phyloP scores from a whole-genome alignment of 352 stramenopile genomes.

The Discostella stelligera region DNA sequence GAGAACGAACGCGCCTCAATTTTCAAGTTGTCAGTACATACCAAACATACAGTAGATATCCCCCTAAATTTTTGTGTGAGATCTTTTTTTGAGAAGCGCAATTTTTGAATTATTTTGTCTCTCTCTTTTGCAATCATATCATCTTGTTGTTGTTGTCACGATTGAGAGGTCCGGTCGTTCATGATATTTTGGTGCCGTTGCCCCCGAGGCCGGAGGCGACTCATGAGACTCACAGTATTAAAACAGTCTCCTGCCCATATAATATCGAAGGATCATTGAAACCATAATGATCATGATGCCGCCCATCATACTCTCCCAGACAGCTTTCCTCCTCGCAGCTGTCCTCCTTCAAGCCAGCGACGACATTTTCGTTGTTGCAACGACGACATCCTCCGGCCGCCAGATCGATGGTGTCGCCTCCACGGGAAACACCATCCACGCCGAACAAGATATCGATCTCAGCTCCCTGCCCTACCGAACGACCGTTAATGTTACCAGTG shows the following conservation, averaged over 20 bases:
- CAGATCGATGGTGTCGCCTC: conserved; percentile 10
- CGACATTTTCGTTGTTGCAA: neutral
- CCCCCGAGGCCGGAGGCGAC: too few relatives aligned
- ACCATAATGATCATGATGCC: too few relatives aligned
- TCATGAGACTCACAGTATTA: too few relatives aligned
- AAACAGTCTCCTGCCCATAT: neutral
- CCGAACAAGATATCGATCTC: conserved; percentile 15
- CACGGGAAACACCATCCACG: conserved; percentile 11
- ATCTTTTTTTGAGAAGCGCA: neutral
- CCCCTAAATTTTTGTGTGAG: too few relatives aligned
- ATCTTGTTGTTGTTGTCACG: too few relatives aligned
- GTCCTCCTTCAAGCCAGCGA: conserved; percentile 3
- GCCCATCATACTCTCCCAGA: neutral
- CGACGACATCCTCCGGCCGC: too few relatives aligned
- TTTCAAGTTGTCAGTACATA: too few relatives aligned
- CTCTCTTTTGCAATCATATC: too few relatives aligned
- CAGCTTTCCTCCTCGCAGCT: neutral
- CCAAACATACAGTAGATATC: too few relatives aligned
- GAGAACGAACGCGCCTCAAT: too few relatives aligned
- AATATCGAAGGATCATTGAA: neutral
- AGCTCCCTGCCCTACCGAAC: neutral
- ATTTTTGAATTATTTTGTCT: neutral
- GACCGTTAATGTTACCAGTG: conserved; percentile 9
- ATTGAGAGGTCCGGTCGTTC: too few relatives aligned
- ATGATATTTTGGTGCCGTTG: too few relatives aligned